Conservation (phyloP, 176 grass and related monocot genomes). For the Aegilops speltoides region DNA sequence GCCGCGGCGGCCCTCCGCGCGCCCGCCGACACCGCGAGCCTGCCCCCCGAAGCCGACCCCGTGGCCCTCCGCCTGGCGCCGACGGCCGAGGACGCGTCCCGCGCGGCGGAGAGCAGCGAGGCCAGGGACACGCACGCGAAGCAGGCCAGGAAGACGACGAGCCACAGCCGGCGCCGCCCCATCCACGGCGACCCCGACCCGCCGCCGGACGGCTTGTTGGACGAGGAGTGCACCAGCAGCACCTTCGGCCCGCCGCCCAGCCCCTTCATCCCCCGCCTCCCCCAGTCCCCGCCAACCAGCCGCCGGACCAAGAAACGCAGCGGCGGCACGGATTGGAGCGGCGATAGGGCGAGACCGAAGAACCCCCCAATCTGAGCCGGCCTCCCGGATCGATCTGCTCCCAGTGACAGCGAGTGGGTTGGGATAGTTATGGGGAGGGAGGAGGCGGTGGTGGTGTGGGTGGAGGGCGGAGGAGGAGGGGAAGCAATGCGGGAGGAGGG, state of each 20-base stretch:
- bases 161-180: conserved; percentile 54
- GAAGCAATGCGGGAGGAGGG: conserved; percentile 11
- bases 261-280: conserved; percentile 27
- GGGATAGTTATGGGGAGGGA: conserved; percentile 8
- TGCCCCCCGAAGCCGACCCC: neutral
- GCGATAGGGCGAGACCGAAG: neutral
- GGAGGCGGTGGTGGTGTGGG: neutral
- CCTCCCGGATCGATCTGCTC: neutral
- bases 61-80: neutral
- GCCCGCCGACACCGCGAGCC: neutral
- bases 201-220: conserved; percentile 43
- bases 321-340: neutral
- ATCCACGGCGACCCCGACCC: conserved; percentile 28
- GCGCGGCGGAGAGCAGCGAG: conserved; percentile 51
- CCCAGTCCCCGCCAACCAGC: neutral
- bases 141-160: conserved; percentile 55
- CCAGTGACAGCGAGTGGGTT: neutral
- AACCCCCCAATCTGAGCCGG: neutral
- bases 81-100: neutral
- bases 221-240: conserved; percentile 37
- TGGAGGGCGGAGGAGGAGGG: neutral
- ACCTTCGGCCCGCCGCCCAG: conserved; percentile 43
- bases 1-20: neutral
- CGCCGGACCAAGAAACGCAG: neutral
- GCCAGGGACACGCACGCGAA: conserved; percentile 71